A percentile compares a stretch with the other conserved stretches of the same genome.
phyloP scores from a whole-genome alignment of 371 early-diverging fungal genomes.

The Caulochytrium protostelioides region DNA sequence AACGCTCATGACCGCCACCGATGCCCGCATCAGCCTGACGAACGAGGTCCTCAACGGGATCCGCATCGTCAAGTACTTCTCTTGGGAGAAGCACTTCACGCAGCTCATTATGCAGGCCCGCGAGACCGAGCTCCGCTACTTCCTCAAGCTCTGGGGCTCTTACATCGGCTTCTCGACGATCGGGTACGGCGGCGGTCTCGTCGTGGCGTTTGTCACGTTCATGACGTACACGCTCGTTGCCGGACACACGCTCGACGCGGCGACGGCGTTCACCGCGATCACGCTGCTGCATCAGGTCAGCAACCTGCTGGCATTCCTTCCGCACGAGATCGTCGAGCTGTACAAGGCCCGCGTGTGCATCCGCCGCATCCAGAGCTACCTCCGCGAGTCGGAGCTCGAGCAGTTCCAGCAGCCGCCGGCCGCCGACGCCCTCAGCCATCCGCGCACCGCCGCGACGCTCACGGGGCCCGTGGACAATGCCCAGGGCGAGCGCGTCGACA shows the following conservation, averaged over 20 bases:
- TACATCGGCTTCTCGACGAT: constrained; percentile 5
- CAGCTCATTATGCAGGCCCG: constrained; percentile 15
- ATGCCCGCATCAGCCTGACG: constrained; percentile 14
- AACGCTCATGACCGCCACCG: constrained; percentile 13
- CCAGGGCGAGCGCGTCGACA: too few species aligned
- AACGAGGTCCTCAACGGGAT: constrained; percentile 25
- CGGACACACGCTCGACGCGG: constrained; percentile 12
- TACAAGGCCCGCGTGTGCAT: constrained; percentile 17
- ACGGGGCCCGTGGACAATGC: too few species aligned
- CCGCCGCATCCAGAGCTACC: constrained; percentile 14
- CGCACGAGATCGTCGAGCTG: constrained; percentile 10
- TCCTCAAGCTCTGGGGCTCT: constrained; percentile 6
- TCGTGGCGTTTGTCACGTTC: constrained; percentile 3
- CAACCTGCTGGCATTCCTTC: constrained; percentile 8
- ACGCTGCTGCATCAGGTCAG: constrained; percentile 10
- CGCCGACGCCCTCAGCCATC: too few species aligned
- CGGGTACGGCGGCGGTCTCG: not conserved
- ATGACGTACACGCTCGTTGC: constrained; percentile 5
- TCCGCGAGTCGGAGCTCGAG: constrained; percentile 18
- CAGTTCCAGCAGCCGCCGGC: constrained; percentile 1
- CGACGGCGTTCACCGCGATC: constrained; percentile 19
- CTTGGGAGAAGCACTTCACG: constrained; percentile 21
- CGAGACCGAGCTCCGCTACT: constrained; percentile 7
- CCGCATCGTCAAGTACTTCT: constrained; percentile 21
- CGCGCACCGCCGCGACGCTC: too few species aligned